Conservation (phyloP, 176 grass and related monocot species). For the Cenchrus purpureus region DNA sequence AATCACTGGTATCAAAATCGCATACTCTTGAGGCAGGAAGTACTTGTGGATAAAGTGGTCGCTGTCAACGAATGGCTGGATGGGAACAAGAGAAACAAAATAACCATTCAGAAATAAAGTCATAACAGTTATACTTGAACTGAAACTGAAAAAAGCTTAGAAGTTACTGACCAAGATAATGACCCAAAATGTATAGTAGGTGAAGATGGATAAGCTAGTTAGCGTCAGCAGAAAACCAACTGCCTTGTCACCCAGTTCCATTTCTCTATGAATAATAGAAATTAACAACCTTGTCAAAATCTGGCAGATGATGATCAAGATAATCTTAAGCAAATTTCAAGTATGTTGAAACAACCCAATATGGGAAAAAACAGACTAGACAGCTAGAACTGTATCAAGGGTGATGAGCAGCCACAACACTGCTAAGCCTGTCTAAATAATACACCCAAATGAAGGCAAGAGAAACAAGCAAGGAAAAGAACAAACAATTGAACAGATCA, state of each 20-base stretch:
- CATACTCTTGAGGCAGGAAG: constrained; percentile 84
- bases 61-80: constrained; percentile 88
- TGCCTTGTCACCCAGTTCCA: constrained; percentile 81
- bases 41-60: constrained; percentile 87
- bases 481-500: not conserved
- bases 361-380: not conserved
- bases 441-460: not conserved
- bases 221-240: constrained; percentile 72
- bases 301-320: constrained; percentile 12
- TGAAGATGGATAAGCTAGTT: constrained; percentile 87
- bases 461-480: not conserved
- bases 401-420: constrained; percentile 11
- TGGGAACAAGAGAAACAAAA: constrained; percentile 30
- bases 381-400: not conserved
- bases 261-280: constrained; percentile 20
- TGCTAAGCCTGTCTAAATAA: not conserved
- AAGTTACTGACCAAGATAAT: constrained; percentile 75
- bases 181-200: constrained; percentile 86
- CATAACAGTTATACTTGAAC: not conserved
- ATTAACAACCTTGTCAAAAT: not conserved
- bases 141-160: not conserved
- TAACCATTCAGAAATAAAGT: not conserved
- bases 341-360: not conserved
- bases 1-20: constrained; percentile 75
- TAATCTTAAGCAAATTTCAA: not conserved